These are phyloP conservation scores for Xerocomellus amylosporus DNA, from an alignment of 768 basidiomycete species.

Conservation along the genomic window DNA sequence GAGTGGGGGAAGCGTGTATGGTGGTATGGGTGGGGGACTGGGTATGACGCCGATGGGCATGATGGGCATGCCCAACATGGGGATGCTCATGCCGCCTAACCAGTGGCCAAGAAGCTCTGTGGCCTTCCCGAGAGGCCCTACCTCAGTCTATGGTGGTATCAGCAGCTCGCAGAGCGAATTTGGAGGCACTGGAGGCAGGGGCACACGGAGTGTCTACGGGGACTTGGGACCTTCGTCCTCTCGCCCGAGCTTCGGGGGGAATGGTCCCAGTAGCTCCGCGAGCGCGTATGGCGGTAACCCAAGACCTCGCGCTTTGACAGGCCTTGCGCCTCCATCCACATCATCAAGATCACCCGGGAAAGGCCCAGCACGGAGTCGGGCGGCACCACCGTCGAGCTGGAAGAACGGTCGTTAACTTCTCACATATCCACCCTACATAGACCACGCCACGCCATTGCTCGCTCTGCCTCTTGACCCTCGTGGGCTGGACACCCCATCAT, in stretches of 20 bases:
- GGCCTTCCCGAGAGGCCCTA: conserved; percentile 47
- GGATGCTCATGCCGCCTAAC: conserved; percentile 37
- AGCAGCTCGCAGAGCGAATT: conserved; percentile 61
- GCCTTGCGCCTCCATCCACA: conserved; percentile 21
- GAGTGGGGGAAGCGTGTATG: conserved; percentile 47
- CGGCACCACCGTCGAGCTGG: conserved; percentile 66
- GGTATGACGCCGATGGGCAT: conserved; percentile 40
- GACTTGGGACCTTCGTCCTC: conserved; percentile 49
- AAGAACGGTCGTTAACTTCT: conserved; percentile 32
- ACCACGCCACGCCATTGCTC: background rate
- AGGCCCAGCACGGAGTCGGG: conserved; percentile 25
- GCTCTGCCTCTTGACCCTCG: background rate
- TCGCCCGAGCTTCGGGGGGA: conserved; percentile 11
- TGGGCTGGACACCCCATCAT: background rate
- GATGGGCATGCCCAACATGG: conserved; percentile 39
- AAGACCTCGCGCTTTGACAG: conserved; percentile 37
- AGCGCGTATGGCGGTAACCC: conserved; percentile 21
- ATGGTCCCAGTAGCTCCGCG: conserved; percentile 12
- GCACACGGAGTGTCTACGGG: conserved; percentile 68
- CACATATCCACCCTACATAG: background rate
- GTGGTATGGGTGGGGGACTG: conserved; percentile 35
- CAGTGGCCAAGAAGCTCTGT: conserved; percentile 46
- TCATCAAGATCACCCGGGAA: conserved; percentile 18
- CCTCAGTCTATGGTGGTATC: conserved; percentile 56
- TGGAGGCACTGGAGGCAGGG: conserved; percentile 51